A percentile compares a stretch with the other conserved stretches of the same genome.
Evolutionary conservation across 805 yeast species (phyloP).

Genomic region (Teunomyces atbi): DNA sequence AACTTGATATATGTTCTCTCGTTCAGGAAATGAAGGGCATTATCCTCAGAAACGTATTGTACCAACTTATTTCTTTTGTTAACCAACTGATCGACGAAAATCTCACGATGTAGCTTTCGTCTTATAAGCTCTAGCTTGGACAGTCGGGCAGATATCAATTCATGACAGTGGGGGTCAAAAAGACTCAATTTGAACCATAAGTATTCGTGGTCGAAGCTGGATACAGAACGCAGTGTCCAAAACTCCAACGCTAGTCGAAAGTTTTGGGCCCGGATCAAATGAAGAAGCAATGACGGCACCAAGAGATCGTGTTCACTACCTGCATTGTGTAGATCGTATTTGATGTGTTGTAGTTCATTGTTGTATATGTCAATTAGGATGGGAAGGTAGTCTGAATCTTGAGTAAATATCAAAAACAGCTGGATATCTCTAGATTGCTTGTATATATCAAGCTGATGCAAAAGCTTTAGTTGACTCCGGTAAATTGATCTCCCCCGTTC

Average conservation of each 20-base stretch:
- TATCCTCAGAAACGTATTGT: not conserved
- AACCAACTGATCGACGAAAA: not conserved
- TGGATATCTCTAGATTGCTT: not conserved
- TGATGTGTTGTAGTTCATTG: not conserved
- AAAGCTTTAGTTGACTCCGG: not conserved
- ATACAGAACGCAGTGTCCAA: not conserved
- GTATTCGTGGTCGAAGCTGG: not conserved
- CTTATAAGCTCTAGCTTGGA: not conserved
- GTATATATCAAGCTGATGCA: not conserved
- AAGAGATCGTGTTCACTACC: not conserved
- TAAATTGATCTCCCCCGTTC: not conserved
- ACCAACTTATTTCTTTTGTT: not conserved
- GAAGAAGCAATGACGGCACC: not conserved
- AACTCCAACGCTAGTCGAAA: not conserved
- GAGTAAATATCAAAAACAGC: not conserved
- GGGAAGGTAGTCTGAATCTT: not conserved
- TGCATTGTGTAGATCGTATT: not conserved
- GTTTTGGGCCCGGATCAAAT: slow-evolving; percentile 1
- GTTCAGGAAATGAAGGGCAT: not conserved
- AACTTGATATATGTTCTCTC: not conserved
- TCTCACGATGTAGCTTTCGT: not conserved
- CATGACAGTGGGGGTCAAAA: not conserved
- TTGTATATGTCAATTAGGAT: not conserved
- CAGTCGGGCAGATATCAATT: not conserved
- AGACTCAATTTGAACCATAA: slow-evolving; percentile 2